phyloP scores from a whole-genome alignment of 2,329 filamentous ascomycete genomes.

The Colletotrichum tanaceti region DNA sequence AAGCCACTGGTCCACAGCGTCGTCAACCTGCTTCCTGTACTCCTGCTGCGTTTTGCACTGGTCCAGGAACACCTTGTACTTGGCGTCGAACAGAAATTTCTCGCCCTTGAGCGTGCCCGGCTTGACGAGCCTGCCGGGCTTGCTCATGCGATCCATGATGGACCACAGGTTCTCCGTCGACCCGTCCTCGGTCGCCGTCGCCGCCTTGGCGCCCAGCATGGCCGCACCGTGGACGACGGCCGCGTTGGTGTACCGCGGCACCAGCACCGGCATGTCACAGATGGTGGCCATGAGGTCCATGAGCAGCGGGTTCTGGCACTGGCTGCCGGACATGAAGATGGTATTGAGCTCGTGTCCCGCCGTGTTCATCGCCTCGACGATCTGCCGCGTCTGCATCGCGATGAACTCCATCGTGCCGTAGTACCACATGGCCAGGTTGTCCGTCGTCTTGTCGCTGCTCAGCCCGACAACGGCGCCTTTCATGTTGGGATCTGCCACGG shows the following conservation, averaged over 20 bases:
- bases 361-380: conserved; percentile 92
- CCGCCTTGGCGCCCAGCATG: conserved; percentile 98
- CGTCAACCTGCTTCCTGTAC: conserved; percentile 84
- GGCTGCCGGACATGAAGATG: conserved; percentile 99
- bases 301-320: conserved; percentile 94
- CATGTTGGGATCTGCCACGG: conserved; percentile 93
- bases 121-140: conserved; percentile 85
- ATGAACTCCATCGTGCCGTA: conserved; percentile 99
- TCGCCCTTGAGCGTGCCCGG: conserved; percentile 78
- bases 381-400: conserved; percentile 94
- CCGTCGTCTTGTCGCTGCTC: conserved; percentile 85
- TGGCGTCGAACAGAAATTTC: conserved; percentile 83
- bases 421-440: conserved; percentile 90
- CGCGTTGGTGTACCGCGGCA: conserved; percentile 92
- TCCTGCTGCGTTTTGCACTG: conserved; percentile 87
- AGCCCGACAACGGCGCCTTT: conserved; percentile 89
- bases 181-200: conserved; percentile 80
- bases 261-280: conserved; percentile 91
- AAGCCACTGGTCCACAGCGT: conserved; percentile 57
- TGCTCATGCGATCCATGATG: conserved; percentile 98
- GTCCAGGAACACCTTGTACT: conserved; percentile 96
- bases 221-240: conserved; percentile 98
- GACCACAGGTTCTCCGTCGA: conserved; percentile 90
- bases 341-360: conserved; percentile 87
- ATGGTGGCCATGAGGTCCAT: conserved; percentile 92